Base-by-base conservation (phyloP, 2,329 filamentous ascomycete genomes). In the Fusarium subglutinans region DNA sequence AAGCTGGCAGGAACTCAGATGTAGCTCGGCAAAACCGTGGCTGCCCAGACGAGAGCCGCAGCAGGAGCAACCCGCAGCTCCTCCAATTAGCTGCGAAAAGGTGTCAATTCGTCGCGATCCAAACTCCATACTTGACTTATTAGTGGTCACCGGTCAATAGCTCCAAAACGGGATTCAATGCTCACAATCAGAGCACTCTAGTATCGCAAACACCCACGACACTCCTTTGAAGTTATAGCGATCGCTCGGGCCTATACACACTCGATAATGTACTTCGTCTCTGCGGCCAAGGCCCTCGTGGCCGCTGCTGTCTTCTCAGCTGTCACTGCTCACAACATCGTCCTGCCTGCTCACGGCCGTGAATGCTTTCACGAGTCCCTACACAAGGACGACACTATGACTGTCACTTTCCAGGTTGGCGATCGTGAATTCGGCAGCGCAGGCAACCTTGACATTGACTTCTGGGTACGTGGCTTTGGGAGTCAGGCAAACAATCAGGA, bases 361-460 rank as follows among this genome's bases (percentile, higher is more conserved):
- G 96, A 99, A 87, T 99, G 96, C 88, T 99, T 98, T 89, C 94
- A 98, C 87, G 96, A 99, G 87, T 85, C 88, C 78, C 91, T 99
- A 69, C 96, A 97, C 87, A 90, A 89, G 82, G 96, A 98, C 84
- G 96, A 99, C 87, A 94, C 93, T 84, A 99, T 99, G 96, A 98
- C 95, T 14, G 95, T 99, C 69, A 97, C 95, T 37, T 99, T 97
- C 88, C 96, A 98, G 86, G 96, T 98, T 67, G 96, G 96, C 81
- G 96, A 99, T 83, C 89, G 96, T 77, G 96, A 99, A 83, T 98
- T 98, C 84, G 96, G 96, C 58, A 94, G 93, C 59, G 95, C 95
- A 66, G 96, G 96, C 40, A 98, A 98, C 81, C 87, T 99, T 69
- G 95, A 98, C 78, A 93, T 99, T 81, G 96, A 99, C 84, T 99